Evolutionary conservation across 2,329 filamentous ascomycete genomes (phyloP), one percentile per base, ranked within the genome.

Genomic region (Stenocarpella maydis): DNA sequence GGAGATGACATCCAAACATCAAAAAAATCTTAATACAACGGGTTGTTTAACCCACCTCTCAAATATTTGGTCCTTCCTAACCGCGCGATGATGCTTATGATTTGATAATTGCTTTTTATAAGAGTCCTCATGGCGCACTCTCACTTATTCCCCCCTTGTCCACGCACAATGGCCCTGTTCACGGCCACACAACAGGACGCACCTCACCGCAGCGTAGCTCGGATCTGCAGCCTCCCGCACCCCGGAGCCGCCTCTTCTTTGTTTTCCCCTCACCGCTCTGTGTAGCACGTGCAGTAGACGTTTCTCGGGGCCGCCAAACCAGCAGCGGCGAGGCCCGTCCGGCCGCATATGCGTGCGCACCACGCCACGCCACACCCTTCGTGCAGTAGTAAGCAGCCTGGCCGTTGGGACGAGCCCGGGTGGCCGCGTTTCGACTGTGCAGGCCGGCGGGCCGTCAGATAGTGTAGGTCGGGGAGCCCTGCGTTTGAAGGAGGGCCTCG

Each of bases 21-120:
- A 49, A 49, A 63, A 61, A 47, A 34, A n/a, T n/a, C 24, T 31
- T 49, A 63, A 63, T 49, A 49, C 43, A 63, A 34, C 26, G 58
- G 58, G 54, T 58, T 4, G n/a, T 37, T 5, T 26, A 1, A 37
- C 43, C 58, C 43, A 63, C 6, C 7, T 49, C 2, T 21, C 10
- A 34, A 45, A 45, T 12, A 45, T 1, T 9, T 34, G 14, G 10
- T 14, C 2, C 26, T 14, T 21, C 4, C n/a, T 14, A 3, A 31
- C 10, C 24, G 7, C 31, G 19, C 31, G 37, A 34, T 24, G 14
- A 34, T 8, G 7, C 8, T n/a, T 15, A n/a, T 45, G 26, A 49
- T 8, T 47, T n/a, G 14, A 43, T 49, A 6, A 10, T n/a, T 24
- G 8, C 31, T 34, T 9, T 15, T 19, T 0, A 7, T 4, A 7